phyloP scores from a whole-genome alignment of 2,329 filamentous ascomycete genomes.

The Fusarium sp. region DNA sequence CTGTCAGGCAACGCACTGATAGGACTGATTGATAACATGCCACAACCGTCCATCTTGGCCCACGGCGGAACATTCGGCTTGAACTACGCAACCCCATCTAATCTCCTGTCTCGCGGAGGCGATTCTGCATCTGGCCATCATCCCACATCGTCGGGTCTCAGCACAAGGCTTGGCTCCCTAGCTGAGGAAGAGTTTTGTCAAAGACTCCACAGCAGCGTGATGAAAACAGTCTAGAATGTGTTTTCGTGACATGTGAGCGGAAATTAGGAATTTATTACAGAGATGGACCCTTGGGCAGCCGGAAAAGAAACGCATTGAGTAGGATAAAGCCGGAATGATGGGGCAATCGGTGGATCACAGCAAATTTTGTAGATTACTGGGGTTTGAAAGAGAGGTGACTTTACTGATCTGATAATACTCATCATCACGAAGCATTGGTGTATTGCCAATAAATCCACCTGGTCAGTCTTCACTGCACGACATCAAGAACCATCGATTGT shows the following conservation, averaged over 20 bases:
- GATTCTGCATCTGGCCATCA: conserved; percentile 3
- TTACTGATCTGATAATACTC: conserved; percentile 6
- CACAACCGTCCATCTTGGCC: conserved; percentile 1
- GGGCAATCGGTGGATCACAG: background rate
- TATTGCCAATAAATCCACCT: conserved; percentile 3
- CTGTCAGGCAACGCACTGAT: no score
- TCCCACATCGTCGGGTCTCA: conserved; percentile 22
- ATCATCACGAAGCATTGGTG: background rate
- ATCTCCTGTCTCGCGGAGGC: conserved; percentile 5
- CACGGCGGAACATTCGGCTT: background rate
- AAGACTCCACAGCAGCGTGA: conserved; percentile 5
- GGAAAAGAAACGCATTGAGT: background rate
- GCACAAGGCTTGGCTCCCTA: conserved; percentile 7
- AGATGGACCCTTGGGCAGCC: background rate
- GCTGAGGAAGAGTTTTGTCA: background rate
- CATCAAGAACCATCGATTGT: background rate
- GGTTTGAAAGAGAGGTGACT: no score
- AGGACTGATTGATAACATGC: conserved; percentile 36
- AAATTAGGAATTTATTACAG: background rate
- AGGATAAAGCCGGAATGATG: background rate
- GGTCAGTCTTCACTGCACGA: conserved; percentile 7
- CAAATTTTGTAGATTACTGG: background rate
- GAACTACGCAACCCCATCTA: background rate
- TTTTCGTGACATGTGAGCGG: background rate
- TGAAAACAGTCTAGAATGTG: conserved; percentile 19